These are phyloP conservation scores for Kwoniella sp. DNA, from an alignment of 768 basidiomycete genomes.

Conservation along the genomic window DNA sequence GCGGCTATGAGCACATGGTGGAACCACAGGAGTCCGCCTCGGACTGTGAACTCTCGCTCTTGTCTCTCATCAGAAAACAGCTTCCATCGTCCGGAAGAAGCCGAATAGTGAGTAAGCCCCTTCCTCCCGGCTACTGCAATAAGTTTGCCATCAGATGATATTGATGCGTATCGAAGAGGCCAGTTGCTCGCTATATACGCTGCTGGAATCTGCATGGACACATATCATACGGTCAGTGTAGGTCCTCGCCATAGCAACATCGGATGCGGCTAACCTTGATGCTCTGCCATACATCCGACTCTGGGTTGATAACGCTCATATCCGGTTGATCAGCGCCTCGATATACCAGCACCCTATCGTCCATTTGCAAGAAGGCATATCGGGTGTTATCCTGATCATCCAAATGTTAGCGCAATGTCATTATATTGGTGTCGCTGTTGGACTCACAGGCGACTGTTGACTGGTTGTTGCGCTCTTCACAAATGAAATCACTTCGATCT, in stretches of 20 bases:
- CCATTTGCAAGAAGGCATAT: conserved; percentile 93
- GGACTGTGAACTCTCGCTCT: conserved; percentile 82
- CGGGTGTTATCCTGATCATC: conserved; percentile 80
- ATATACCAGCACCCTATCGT: conserved; percentile 89
- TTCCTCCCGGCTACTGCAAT: conserved; percentile 89
- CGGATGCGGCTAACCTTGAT: conserved; percentile 67
- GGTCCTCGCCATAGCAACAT: not conserved
- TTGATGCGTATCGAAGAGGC: conserved; percentile 88
- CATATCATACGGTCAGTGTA: not conserved
- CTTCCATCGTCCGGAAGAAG: conserved; percentile 94
- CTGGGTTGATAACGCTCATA: conserved; percentile 96
- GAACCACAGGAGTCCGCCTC: conserved; percentile 94
- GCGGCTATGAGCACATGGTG: conserved; percentile 91
- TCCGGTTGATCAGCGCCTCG: conserved; percentile 96
- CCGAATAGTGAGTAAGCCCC: conserved; percentile 91
- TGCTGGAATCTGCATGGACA: conserved; percentile 70
- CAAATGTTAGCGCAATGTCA: conserved; percentile 4
- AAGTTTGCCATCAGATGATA: conserved; percentile 86
- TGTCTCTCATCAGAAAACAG: conserved; percentile 76
- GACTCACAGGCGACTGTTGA: conserved; percentile 84
- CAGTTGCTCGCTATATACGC: conserved; percentile 86
- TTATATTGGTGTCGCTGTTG: not conserved
- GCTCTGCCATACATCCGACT: conserved; percentile 97
- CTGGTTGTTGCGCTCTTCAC: conserved; percentile 91
- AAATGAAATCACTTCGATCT: conserved; percentile 84